These are phyloP conservation scores for Exophiala lecanii-corni DNA, from an alignment of 2,329 filamentous ascomycete genomes.

Conservation along the genomic window DNA sequence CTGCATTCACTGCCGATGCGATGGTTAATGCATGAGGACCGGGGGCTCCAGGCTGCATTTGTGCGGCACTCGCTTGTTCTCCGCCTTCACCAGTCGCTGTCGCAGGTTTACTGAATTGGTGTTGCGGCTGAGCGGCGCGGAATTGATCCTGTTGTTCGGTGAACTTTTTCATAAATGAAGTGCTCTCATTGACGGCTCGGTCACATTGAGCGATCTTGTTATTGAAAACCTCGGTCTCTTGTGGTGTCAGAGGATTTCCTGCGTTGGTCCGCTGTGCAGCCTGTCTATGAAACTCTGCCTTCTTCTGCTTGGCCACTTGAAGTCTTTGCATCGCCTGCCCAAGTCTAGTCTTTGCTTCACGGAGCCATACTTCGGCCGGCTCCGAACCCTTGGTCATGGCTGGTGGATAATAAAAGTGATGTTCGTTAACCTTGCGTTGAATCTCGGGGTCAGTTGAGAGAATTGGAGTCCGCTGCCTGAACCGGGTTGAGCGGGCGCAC, in stretches of 20 bases:
- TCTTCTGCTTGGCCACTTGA: conserved; percentile 42
- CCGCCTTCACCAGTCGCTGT: conserved; percentile 16
- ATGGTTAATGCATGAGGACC: conserved; percentile 40
- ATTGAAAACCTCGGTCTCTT: conserved; percentile 42
- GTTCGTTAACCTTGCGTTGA: conserved; percentile 41
- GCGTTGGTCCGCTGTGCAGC: conserved; percentile 35
- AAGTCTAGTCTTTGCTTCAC: conserved; percentile 44
- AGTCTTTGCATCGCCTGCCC: conserved; percentile 46
- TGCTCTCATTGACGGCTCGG: conserved; percentile 34
- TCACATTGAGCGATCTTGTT: conserved; percentile 26
- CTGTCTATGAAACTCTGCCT: conserved; percentile 39
- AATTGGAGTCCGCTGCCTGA: conserved; percentile 36
- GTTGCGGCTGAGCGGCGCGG: conserved; percentile 30
- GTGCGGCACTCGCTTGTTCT: conserved; percentile 12
- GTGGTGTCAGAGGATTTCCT: conserved; percentile 36
- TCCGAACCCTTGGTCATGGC: conserved; percentile 38
- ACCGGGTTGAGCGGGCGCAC: conserved; percentile 25
- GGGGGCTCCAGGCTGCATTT: conserved; percentile 20
- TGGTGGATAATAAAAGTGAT: conserved; percentile 43
- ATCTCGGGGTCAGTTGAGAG: conserved; percentile 41
- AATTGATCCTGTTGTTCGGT: conserved; percentile 46
- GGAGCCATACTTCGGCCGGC: conserved; percentile 42
- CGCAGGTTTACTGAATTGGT: conserved; percentile 24
- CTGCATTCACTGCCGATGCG: conserved; percentile 40
- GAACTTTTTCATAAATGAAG: conserved; percentile 44